Percentiles rank a stretch among this genome's conserved stretches.
These are phyloP conservation scores for Solanum tarapatanum DNA, from an alignment of 257 asterid genomes.

Conservation along the genomic window DNA sequence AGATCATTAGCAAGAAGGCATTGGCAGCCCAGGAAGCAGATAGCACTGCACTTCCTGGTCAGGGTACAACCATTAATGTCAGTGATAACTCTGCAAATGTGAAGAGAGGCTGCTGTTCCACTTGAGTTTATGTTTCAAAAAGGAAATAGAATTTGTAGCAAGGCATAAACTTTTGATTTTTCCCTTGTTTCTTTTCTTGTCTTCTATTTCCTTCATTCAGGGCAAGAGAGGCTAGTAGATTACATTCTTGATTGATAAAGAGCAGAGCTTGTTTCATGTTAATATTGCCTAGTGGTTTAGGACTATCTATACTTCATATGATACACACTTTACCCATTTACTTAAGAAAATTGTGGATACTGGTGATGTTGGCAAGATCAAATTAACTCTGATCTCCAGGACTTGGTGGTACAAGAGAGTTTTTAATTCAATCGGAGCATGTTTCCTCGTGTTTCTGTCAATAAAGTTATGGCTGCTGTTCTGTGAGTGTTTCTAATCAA, in stretches of 20 bases:
- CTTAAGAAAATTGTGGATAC: not conserved
- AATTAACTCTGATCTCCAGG: not conserved
- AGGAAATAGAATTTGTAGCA: constrained; percentile 4
- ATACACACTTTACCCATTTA: not conserved
- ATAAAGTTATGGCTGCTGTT: not conserved
- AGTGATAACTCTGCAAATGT: constrained; percentile 33
- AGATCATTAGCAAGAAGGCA: constrained; percentile 73
- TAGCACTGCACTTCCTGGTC: constrained; percentile 40
- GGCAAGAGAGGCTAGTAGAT: constrained; percentile 20
- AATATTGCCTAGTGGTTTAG: not conserved
- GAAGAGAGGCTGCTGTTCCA: constrained; percentile 67
- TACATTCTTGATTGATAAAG: constrained; percentile 15
- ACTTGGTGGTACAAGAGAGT: not conserved
- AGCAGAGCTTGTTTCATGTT: constrained; percentile 11
- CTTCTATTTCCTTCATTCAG: not conserved
- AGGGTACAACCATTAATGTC: constrained; percentile 62
- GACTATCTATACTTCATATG: not conserved
- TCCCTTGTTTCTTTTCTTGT: not conserved
- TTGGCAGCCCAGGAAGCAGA: constrained; percentile 78
- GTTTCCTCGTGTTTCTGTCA: not conserved
- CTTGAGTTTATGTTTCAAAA: constrained; percentile 19
- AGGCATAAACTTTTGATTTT: constrained; percentile 16
- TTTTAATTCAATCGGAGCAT: not conserved
- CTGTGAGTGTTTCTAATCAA: not conserved
- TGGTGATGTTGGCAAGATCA: not conserved